Base-by-base conservation (phyloP, 2,329 filamentous ascomycete genomes). In the Dichotomopilus funicola region DNA sequence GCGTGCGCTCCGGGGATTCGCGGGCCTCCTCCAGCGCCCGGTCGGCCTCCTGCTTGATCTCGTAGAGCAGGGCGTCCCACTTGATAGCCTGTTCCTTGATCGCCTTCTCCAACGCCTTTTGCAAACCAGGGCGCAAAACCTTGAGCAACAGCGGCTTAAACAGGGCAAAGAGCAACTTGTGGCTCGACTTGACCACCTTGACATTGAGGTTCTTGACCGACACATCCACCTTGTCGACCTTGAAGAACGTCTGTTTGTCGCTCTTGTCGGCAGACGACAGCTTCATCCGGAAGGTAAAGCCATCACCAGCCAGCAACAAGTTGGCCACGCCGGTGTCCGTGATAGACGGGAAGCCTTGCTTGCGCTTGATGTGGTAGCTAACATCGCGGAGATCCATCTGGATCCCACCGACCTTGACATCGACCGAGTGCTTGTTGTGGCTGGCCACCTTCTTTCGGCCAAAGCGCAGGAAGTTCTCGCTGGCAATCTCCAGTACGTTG, bases 401-500 rank as follows among this genome's bases (percentile, higher is more conserved):
- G 42, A 99, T 80, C 52, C 94, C 92, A 31, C 89, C 87, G 3
- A 94, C 87, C 59, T 89, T 87, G 60, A 97, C 78, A 77, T 94
- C 90, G 62, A 92, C 66, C 1, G 79, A 78, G 73, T 96, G 91
- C 72, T 89, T 86, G 71, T 84, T 86, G 77, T 86, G 89, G 78
- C 81, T 95, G 65, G 80, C 76, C 64, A 91, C 79, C 70, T 86
- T 86, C 84, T 95, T 96, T 68, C 94, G 90, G 40, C 92, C 94
- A 85, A 88, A 96, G 63, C 89, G 86, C 82, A 91, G 90, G 76
- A 94, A 95, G 76, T 97, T 94, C 75, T 97, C 91, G 68, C 85
- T 94, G 57, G 85, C 82, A 59, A 97, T 80, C 71, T 99, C 92
- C 41, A 95, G 72, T 5, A 92, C 80, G 65, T 99, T 99, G 61